A percentile compares a stretch with the other conserved stretches of the same genome.
Conservation (phyloP, 805 yeast genomes). For the Saccharomycopsis sp. region DNA sequence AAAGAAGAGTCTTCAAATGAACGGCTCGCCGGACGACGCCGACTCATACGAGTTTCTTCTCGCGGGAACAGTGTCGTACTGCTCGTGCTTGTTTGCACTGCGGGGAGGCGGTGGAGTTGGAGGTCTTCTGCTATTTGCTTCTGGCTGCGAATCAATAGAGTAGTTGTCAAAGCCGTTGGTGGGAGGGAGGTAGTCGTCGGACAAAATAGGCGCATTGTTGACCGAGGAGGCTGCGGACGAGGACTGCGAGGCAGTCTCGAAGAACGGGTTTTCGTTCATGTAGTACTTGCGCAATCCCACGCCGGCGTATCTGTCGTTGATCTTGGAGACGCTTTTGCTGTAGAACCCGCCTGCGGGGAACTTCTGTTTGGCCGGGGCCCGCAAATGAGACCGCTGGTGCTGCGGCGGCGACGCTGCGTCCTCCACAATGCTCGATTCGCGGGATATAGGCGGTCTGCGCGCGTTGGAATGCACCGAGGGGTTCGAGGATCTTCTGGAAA, state of each 20-base stretch:
- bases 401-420: background rate
- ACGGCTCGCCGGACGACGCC: constrained; percentile 15
- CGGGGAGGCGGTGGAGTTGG: constrained; percentile 16
- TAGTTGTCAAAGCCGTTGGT: background rate
- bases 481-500: background rate
- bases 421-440: background rate
- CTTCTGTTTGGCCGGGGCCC: background rate
- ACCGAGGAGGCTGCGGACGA: background rate
- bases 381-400: background rate
- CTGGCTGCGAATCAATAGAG: background rate
- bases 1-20: background rate
- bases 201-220: background rate
- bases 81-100: constrained; percentile 5
- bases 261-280: constrained; percentile 10
- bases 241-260: background rate
- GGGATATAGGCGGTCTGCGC: background rate
- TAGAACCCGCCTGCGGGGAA: constrained; percentile 1
- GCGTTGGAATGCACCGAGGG: background rate
- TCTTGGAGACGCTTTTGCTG: background rate
- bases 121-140: background rate
- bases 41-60: constrained; percentile 11
- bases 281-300: constrained; percentile 18
- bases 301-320: constrained; percentile 8
- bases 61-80: background rate
- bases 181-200: background rate